Conservation (phyloP, 176 grass and related monocot species). For the Oryza brachyantha region DNA sequence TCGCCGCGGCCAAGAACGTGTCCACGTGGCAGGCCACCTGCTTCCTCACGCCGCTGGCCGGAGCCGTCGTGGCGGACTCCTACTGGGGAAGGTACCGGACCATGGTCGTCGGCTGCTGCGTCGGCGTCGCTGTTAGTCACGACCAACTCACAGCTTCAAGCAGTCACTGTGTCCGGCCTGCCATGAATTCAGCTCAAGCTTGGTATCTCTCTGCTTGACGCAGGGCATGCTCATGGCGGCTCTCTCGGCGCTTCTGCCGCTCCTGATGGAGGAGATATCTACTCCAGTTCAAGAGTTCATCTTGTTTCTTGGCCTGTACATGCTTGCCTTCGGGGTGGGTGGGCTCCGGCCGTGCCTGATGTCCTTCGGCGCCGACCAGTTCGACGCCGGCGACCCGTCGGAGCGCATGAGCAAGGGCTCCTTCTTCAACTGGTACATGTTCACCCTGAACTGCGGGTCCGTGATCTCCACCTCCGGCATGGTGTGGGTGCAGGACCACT, state of each 20-base stretch:
- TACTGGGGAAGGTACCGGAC: slow-evolving; percentile 51
- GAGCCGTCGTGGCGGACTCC: slow-evolving; percentile 47
- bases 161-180: too few species aligned
- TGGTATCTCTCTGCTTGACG: not conserved
- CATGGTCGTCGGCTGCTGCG: slow-evolving; percentile 16
- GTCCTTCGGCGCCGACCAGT: slow-evolving; percentile 60
- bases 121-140: slow-evolving; percentile 27
- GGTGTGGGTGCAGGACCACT: slow-evolving; percentile 35
- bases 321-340: slow-evolving; percentile 39
- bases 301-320: slow-evolving; percentile 43
- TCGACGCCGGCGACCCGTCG: slow-evolving; percentile 27
- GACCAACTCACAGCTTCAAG: too few species aligned
- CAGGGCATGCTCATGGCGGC: slow-evolving; percentile 40
- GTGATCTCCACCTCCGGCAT: slow-evolving; percentile 14
- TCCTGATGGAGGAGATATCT: not conserved
- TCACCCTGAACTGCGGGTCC: slow-evolving; percentile 14
- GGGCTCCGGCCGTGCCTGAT: slow-evolving; percentile 45
- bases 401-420: slow-evolving; percentile 24
- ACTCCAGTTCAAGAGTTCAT: not conserved
- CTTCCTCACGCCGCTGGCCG: slow-evolving; percentile 39
- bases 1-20: slow-evolving; percentile 33
- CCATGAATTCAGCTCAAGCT: not conserved
- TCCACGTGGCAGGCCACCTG: slow-evolving; percentile 49
- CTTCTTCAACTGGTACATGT: slow-evolving; percentile 39
- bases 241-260: slow-evolving; percentile 33